Evolutionary conservation across 176 grass and related monocot species (phyloP).

Genomic region (Triticum timopheevii): DNA sequence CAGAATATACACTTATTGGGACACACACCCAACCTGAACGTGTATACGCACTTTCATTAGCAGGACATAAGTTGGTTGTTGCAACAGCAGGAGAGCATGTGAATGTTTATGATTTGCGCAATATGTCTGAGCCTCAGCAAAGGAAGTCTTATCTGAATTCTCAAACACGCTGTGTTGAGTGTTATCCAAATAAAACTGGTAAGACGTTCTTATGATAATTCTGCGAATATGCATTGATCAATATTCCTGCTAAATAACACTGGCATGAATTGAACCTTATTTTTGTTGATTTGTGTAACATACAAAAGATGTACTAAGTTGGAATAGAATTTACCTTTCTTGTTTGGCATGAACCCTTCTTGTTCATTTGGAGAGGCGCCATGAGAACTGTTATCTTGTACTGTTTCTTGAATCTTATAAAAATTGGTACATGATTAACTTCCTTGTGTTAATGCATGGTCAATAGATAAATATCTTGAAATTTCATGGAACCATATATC

Average conservation of each 20-base stretch:
- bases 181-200: slow-evolving; percentile 69
- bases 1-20: slow-evolving; percentile 32
- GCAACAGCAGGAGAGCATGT: slow-evolving; percentile 69
- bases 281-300: background rate
- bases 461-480: background rate
- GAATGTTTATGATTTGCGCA: slow-evolving; percentile 66
- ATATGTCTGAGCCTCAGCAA: slow-evolving; percentile 63
- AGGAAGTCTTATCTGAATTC: slow-evolving; percentile 51
- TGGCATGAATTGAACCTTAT: background rate
- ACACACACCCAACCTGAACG: slow-evolving; percentile 53
- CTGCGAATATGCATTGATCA: background rate
- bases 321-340: background rate
- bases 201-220: background rate
- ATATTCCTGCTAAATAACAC: background rate
- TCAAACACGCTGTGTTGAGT: slow-evolving; percentile 71
- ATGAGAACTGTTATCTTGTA: background rate
- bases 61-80: slow-evolving; percentile 53
- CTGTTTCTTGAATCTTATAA: slow-evolving; percentile 12
- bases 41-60: slow-evolving; percentile 60
- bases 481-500: background rate
- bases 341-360: slow-evolving; percentile 18
- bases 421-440: background rate
- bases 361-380: background rate
- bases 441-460: slow-evolving; percentile 5
- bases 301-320: background rate